Evolutionary conservation across 352 stramenopile genomes (phyloP).

Genomic region (Blastocystis sp.): DNA sequence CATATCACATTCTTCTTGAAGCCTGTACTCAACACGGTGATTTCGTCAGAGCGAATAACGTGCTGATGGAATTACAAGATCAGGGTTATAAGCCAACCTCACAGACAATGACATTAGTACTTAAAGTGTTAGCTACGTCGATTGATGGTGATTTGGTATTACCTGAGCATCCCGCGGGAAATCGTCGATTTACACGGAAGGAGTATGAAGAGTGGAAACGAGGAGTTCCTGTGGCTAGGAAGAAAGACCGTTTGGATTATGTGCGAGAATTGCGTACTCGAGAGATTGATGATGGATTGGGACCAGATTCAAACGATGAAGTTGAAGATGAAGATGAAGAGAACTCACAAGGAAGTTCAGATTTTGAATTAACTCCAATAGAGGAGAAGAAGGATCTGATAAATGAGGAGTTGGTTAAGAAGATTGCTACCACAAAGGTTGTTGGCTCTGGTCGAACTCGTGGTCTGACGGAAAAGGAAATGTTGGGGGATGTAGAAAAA

Average conservation of each 20-base stretch:
- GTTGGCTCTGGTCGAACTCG: too few species aligned
- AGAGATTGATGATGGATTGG: constrained; percentile 6
- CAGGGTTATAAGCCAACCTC: not conserved
- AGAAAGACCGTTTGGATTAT: not conserved
- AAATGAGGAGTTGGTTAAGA: too few species aligned
- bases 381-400: too few species aligned
- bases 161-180: constrained; percentile 50
- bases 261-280: constrained; percentile 1
- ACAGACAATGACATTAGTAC: not conserved
- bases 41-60: not conserved
- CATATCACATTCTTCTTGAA: constrained; percentile 43
- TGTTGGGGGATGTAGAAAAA: too few species aligned
- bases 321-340: not conserved
- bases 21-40: constrained; percentile 15
- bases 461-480: too few species aligned
- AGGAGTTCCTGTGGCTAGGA: not conserved
- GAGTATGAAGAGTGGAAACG: not conserved
- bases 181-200: constrained; percentile 51
- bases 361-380: too few species aligned
- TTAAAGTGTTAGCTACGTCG: not conserved
- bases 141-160: not conserved
- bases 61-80: not conserved
- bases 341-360: too few species aligned
- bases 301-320: not conserved
- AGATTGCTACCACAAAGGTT: too few species aligned